These are phyloP conservation scores for Blattamonas nauphoetae DNA, from an alignment of 78 protist species.

Conservation along the genomic window DNA sequence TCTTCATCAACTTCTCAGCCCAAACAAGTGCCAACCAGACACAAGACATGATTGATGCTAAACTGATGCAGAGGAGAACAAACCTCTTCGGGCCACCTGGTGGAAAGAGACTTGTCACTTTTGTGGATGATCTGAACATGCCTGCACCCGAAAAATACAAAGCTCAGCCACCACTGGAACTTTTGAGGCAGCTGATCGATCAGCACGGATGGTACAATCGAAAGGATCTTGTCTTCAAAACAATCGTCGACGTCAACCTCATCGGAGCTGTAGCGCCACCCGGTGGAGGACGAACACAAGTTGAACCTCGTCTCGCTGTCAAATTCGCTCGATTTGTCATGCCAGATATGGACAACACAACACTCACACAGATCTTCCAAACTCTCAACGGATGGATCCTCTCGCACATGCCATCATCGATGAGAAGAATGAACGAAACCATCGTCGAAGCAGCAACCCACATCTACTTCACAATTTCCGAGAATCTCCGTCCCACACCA, in stretches of 20 bases:
- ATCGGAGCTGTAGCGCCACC: conserved; percentile 74
- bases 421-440: conserved; percentile 16
- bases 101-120: conserved; percentile 43
- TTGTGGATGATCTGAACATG: conserved; percentile 84
- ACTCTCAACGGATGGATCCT: conserved; percentile 34
- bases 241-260: conserved; percentile 48
- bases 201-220: conserved; percentile 73
- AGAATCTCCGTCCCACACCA: conserved; percentile 65
- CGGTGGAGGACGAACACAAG: conserved; percentile 60
- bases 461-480: conserved; percentile 29
- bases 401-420: neutral
- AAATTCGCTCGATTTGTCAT: conserved; percentile 45
- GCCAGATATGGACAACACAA: conserved; percentile 36
- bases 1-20: conserved; percentile 57
- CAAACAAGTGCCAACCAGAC: conserved; percentile 55
- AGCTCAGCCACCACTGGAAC: conserved; percentile 83
- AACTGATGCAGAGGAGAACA: conserved; percentile 53
- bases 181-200: conserved; percentile 73
- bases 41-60: conserved; percentile 64
- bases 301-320: conserved; percentile 48
- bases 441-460: conserved; percentile 24
- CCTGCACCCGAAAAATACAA: conserved; percentile 61
- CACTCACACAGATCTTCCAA: conserved; percentile 43
- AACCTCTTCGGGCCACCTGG: conserved; percentile 53
- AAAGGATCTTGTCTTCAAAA: conserved; percentile 27